Conservation (phyloP, 257 asterid species). For the Plantago ovata region DNA sequence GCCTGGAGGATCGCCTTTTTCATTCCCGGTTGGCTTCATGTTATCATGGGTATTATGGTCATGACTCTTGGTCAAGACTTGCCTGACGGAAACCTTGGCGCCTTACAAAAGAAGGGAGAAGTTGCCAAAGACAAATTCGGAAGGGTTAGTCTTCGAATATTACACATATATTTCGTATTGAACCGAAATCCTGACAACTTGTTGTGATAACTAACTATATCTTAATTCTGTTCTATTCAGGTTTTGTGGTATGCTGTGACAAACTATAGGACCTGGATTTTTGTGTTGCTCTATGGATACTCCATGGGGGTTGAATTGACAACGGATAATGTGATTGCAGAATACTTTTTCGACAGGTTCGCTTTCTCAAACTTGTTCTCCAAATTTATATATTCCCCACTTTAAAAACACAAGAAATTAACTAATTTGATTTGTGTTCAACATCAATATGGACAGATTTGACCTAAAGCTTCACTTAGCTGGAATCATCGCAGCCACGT, state of each 20-base stretch:
- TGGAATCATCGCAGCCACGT: slow-evolving; percentile 52
- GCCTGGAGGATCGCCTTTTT: slow-evolving; percentile 65
- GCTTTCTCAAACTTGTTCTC: not conserved
- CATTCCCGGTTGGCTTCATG: slow-evolving; percentile 51
- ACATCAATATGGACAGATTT: slow-evolving; percentile 25
- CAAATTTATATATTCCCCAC: not conserved
- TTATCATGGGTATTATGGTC: slow-evolving; percentile 43
- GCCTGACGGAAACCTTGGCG: slow-evolving; percentile 58
- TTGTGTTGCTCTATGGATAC: slow-evolving; percentile 48
- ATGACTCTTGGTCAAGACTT: slow-evolving; percentile 50
- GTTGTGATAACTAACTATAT: not conserved
- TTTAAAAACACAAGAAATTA: not conserved
- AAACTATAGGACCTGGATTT: slow-evolving; percentile 60
- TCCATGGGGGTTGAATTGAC: slow-evolving; percentile 59
- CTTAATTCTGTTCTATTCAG: slow-evolving; percentile 16
- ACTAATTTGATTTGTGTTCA: not conserved
- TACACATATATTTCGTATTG: not conserved
- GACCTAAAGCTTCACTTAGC: slow-evolving; percentile 51
- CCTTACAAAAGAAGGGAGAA: slow-evolving; percentile 43
- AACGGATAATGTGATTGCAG: slow-evolving; percentile 37
- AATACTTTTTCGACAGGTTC: slow-evolving; percentile 29
- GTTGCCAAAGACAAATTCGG: slow-evolving; percentile 45
- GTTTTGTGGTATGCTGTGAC: slow-evolving; percentile 39
- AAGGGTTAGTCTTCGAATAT: slow-evolving; percentile 24
- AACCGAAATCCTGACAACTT: not conserved